Evolutionary conservation across 768 basidiomycete species (phyloP), one percentile per base, ranked within the genome.

Genomic region (Hydnomerulius pinastri): DNA sequence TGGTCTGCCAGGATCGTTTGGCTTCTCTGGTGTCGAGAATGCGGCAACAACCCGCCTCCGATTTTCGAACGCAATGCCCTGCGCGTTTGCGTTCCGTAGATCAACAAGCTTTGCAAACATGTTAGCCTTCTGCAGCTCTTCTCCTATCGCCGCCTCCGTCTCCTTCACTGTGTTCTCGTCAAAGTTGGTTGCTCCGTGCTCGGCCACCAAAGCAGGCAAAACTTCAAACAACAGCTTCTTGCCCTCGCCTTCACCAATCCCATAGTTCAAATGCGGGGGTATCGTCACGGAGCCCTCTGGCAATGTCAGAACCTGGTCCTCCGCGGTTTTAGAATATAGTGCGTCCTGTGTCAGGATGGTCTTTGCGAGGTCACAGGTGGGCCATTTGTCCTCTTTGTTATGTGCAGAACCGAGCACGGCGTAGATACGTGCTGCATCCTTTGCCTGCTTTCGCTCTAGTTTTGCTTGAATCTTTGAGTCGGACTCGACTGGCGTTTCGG

Each of bases 21-120:
- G 78, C 55, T 81, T 86, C 43, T 76, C 76, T 0, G 79, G 76
- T 6, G 77, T 73, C 1, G 94, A 96, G 71, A 98, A 98, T 24
- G 80, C 83, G 12, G 71, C 71, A 24, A 97, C 76, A 53, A 94
- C 87, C 54, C 92, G 77, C 63, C 82, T 75, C 51, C 89, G 77
- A 67, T 97, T 98, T 71, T 93, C 91, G 60, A 79, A 90, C 43
- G 90, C 82, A 54, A 98, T 84, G n/a, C 92, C 92, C 25, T 71
- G 75, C 24, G 92, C 89, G 58, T 88, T 90, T 15, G 96, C 88
- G 62, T 98, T 98, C 55, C 86, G 75, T 59, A 98, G 70, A 71
- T 97, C 93, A 18, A 93, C 70, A 25, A 92, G 69, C 57, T 79
- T 77, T 36, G 87, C 84, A 49, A 97, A 77, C 60, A 70, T 63